phyloP scores from a whole-genome alignment of 2,329 filamentous ascomycete genomes.

The Simplicillium aogashimaense region DNA sequence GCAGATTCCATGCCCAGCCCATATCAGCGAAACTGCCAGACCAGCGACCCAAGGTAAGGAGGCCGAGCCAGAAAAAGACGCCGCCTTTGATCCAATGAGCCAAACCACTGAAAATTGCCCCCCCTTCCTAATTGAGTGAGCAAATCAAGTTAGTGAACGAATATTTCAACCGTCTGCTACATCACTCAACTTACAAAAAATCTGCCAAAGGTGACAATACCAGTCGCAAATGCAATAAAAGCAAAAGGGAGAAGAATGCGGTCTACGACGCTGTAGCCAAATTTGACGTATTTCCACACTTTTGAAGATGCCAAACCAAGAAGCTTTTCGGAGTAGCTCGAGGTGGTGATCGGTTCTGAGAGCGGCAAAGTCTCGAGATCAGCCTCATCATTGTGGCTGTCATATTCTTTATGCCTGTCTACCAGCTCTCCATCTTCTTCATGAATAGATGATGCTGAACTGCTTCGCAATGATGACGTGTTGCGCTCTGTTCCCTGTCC shows the following conservation, averaged over 20 bases:
- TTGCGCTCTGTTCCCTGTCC: conserved; percentile 65
- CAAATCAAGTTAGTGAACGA: conserved; percentile 6
- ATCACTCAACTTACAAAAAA: conserved; percentile 60
- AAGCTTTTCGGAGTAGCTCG: conserved; percentile 41
- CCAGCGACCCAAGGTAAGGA: conserved; percentile 82
- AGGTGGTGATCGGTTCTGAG: conserved; percentile 31
- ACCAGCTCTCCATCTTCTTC: conserved; percentile 33
- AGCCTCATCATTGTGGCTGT: conserved; percentile 26
- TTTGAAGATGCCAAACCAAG: conserved; percentile 44
- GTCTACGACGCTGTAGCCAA: conserved; percentile 61
- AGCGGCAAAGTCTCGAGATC: conserved; percentile 20
- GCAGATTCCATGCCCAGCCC: conserved; percentile 93
- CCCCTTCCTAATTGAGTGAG: conserved; percentile 43
- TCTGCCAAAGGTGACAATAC: conserved; percentile 67
- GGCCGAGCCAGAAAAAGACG: conserved; percentile 88
- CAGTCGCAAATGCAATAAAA: conserved; percentile 62
- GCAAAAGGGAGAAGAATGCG: conserved; percentile 69
- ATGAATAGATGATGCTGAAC: conserved; percentile 48
- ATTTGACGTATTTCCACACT: conserved; percentile 45
- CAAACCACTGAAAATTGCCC: conserved; percentile 68
- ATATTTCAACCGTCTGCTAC: not conserved
- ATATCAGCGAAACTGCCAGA: conserved; percentile 82
- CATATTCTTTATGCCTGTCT: conserved; percentile 35
- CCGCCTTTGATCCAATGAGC: conserved; percentile 93
- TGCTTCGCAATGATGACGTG: conserved; percentile 56